These are phyloP conservation scores for Cercospora sojina DNA, from an alignment of 2,329 filamentous ascomycete genomes.

Conservation along the genomic window DNA sequence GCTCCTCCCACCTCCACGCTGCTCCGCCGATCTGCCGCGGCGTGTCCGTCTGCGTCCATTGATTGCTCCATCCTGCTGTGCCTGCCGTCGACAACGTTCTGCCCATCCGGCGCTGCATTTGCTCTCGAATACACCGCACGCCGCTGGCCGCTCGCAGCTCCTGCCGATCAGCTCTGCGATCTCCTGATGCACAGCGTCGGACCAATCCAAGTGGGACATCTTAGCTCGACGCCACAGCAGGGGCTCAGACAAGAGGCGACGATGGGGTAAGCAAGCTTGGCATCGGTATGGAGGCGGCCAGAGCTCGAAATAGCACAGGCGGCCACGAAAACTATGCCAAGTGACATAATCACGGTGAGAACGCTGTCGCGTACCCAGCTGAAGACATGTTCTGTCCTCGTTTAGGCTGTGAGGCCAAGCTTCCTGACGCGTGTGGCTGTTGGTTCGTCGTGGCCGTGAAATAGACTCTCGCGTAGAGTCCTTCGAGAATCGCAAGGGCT, in stretches of 20 bases:
- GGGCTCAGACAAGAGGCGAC: background rate
- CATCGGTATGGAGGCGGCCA: background rate
- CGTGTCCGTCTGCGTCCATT: background rate
- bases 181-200: background rate
- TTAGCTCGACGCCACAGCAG: background rate
- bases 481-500: background rate
- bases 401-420: background rate
- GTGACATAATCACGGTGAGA: slow-evolving; percentile 4
- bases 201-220: background rate
- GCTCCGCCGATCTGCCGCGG: slow-evolving; percentile 9
- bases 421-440: background rate
- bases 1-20: background rate
- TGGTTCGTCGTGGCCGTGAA: background rate
- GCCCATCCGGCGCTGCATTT: background rate
- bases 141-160: background rate
- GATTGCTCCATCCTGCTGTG: background rate
- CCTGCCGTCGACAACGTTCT: background rate
- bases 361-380: background rate
- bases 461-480: background rate
- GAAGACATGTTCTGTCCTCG: background rate
- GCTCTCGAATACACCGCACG: background rate
- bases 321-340: background rate
- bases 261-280: background rate
- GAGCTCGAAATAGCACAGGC: slow-evolving; percentile 9
- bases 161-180: background rate